Base-by-base conservation (phyloP, 108 stramenopile genomes). In the Cyclotella choctawhatcheeana region DNA sequence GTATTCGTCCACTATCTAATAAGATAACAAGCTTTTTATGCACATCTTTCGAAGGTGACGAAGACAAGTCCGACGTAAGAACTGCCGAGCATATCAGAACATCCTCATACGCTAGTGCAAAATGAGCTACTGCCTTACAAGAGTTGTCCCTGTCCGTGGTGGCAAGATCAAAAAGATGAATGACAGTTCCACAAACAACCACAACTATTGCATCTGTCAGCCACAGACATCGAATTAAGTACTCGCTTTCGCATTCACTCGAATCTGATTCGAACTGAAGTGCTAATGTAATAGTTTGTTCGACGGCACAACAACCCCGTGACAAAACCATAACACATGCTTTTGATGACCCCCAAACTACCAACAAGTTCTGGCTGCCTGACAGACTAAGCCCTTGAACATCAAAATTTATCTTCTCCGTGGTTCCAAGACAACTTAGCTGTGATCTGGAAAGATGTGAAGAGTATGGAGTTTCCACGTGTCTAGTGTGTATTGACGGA, bases 261-360 rank as follows among this genome's bases (percentile, higher is more conserved):
- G 81, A 72, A 35, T 83, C 88, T 5, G 81, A 71, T 48, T 83
- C 88, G 21, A 84, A 24, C 33, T 87, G 74, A 48, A 90, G 71
- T 17, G 53, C 58, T 3, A 89, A 70, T 61, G 84, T 62, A 50
- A 90, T 87, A 6, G 66, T 78, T 26, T 58, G 61, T 21, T 87
- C 88, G 18, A 88, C 74, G 16, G 79, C 73, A 35, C 82, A 79
- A 54, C 74, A 84, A 21, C 58, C 52, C n/a, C 65, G 63, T 17
- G 81, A 82, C 21, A 93, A 1, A 8, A 93, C 61, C 26, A 69
- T 64, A 17, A 88, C 74, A 44, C 79, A 82, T 34, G 85, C 89
- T 51, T 87, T 75, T 40, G 86, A 64, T 25, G 67, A 44, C 4
- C 90, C 89, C 93, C 93, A 93, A 22, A 90, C 65, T 27, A 90